Evolutionary conservation across 2,329 filamentous ascomycete genomes (phyloP).

Genomic region (Fusarium ramigenum): DNA sequence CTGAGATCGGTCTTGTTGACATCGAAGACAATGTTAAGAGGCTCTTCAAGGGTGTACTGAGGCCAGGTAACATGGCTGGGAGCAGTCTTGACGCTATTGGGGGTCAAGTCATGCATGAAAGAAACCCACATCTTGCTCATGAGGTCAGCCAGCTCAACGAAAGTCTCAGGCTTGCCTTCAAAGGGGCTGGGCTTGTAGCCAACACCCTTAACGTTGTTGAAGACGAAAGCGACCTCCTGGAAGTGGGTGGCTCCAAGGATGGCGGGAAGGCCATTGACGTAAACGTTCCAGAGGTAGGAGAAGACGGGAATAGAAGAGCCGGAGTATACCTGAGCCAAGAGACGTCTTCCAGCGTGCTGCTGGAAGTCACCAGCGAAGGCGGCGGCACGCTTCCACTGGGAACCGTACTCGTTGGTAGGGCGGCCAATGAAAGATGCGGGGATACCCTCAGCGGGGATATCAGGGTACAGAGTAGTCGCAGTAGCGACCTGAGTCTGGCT

Average conservation of each 20-base stretch:
- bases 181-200: conserved; percentile 53
- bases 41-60: conserved; percentile 51
- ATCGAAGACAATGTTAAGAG: conserved; percentile 61
- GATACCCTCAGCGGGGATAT: conserved; percentile 58
- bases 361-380: conserved; percentile 63
- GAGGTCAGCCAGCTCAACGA: conserved; percentile 51
- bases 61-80: conserved; percentile 50
- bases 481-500: conserved; percentile 40
- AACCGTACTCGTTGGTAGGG: conserved; percentile 48
- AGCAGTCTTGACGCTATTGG: conserved; percentile 1
- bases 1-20: conserved; percentile 53
- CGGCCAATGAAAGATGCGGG: conserved; percentile 53
- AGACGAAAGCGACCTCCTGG: conserved; percentile 42
- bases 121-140: conserved; percentile 63
- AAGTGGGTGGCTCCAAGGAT: conserved; percentile 39
- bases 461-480: conserved; percentile 58
- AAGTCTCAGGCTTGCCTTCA: conserved; percentile 51
- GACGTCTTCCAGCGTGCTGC: conserved; percentile 65
- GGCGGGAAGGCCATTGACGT: conserved; percentile 58
- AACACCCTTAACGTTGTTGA: conserved; percentile 55
- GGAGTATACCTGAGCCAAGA: conserved; percentile 62
- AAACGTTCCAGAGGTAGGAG: conserved; percentile 64
- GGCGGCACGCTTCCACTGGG: conserved; percentile 63
- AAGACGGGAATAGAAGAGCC: conserved; percentile 51
- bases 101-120: conserved; percentile 47